Conservation (phyloP, 1,139 yeast genomes). For the Saccharomyces pastorianus region DNA sequence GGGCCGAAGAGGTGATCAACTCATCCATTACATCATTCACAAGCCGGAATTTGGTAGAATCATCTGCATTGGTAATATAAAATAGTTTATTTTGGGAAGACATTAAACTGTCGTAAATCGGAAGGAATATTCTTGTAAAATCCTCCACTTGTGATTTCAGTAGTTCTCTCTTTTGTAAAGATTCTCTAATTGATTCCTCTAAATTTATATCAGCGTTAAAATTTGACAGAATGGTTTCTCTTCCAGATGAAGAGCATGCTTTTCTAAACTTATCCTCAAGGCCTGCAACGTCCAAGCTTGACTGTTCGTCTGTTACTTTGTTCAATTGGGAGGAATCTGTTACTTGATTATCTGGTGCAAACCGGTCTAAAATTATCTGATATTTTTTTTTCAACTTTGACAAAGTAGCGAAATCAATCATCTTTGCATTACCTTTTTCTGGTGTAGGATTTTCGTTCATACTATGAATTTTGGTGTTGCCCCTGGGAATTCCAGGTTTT, state of each 20-base stretch:
- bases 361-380: background rate
- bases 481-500: background rate
- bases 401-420: background rate
- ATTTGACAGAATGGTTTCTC: background rate
- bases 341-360: background rate
- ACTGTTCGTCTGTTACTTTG: background rate
- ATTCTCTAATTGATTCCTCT: background rate
- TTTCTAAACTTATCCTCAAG: constrained; percentile 8
- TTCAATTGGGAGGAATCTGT: background rate
- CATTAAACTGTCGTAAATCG: background rate
- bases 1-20: constrained; percentile 37
- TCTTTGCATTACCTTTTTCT: background rate
- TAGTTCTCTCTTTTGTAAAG: background rate
- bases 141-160: background rate
- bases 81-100: constrained; percentile 38
- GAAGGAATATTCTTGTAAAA: background rate
- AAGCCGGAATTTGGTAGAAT: constrained; percentile 88
- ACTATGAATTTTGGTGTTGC: background rate
- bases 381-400: background rate
- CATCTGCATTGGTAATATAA: constrained; percentile 90
- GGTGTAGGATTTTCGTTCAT: background rate
- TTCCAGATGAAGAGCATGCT: background rate
- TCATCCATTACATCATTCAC: constrained; percentile 68
- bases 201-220: constrained; percentile 3
- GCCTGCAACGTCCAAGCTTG: constrained; percentile 7